Conservation (phyloP, 352 stramenopile species). For the Phytopythium litorale region DNA sequence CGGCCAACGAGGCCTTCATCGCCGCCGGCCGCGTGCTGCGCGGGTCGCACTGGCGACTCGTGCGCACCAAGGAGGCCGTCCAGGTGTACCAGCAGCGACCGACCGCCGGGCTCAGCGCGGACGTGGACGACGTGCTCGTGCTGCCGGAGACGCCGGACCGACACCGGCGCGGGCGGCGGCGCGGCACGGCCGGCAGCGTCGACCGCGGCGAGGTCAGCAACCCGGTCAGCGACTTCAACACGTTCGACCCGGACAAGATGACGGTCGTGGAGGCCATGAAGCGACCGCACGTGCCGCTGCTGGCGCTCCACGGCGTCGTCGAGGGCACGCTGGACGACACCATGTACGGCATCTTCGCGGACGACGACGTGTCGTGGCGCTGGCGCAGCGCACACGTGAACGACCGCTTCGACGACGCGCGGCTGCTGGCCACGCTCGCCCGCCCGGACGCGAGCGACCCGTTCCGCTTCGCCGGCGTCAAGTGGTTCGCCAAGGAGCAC, state of each 20-base stretch:
- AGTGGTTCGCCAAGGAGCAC: slow-evolving; percentile 56
- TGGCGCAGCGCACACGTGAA: slow-evolving; percentile 43
- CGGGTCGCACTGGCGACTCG: slow-evolving; percentile 26
- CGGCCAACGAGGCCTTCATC: slow-evolving; percentile 33
- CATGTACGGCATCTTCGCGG: slow-evolving; percentile 39
- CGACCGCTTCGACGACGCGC: slow-evolving; percentile 43
- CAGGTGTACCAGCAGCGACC: slow-evolving; percentile 26
- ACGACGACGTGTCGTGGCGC: slow-evolving; percentile 38
- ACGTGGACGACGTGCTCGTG: background rate
- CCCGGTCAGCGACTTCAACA: background rate
- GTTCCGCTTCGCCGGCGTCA: slow-evolving; percentile 44
- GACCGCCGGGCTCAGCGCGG: slow-evolving; percentile 2
- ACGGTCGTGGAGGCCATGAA: slow-evolving; percentile 25
- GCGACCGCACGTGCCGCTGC: slow-evolving; percentile 24
- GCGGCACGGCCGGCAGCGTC: background rate
- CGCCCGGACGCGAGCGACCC: slow-evolving; percentile 27
- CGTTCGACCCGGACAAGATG: background rate
- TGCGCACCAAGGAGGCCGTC: slow-evolving; percentile 38
- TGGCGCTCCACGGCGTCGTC: slow-evolving; percentile 35
- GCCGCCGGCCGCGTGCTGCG: slow-evolving; percentile 17
- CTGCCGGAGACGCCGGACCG: background rate
- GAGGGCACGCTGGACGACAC: slow-evolving; percentile 51
- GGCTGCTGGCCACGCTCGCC: slow-evolving; percentile 35
- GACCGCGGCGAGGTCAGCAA: background rate
- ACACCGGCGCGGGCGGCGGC: background rate